Conservation (phyloP, 352 stramenopile genomes). For the Phytophthora pluvialis region DNA sequence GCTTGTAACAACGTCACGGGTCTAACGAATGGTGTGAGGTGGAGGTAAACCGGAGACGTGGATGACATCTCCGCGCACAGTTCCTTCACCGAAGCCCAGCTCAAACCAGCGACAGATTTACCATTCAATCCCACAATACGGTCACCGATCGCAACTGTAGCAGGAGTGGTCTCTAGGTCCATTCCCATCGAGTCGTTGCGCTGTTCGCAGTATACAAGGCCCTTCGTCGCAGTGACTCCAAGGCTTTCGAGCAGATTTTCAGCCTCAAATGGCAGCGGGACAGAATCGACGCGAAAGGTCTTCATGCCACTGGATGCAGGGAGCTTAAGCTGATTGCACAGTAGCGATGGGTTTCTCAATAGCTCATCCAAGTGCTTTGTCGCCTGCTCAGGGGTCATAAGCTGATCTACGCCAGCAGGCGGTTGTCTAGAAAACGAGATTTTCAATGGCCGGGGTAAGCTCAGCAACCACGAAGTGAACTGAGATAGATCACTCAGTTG, state of each 20-base stretch:
- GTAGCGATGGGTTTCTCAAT: slow-evolving; percentile 26
- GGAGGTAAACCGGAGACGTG: slow-evolving; percentile 49
- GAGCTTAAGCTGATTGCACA: slow-evolving; percentile 39
- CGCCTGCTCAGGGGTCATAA: slow-evolving; percentile 14
- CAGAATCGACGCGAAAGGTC: slow-evolving; percentile 38
- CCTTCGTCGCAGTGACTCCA: slow-evolving; percentile 46
- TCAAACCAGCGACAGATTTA: slow-evolving; percentile 46
- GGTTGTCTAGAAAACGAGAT: slow-evolving; percentile 66
- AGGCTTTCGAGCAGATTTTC: slow-evolving; percentile 45
- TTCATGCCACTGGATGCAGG: slow-evolving; percentile 39
- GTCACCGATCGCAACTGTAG: slow-evolving; percentile 52
- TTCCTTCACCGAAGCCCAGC: slow-evolving; percentile 49
- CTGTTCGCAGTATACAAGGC: slow-evolving; percentile 45
- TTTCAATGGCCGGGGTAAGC: slow-evolving; percentile 65
- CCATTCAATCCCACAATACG: slow-evolving; percentile 74
- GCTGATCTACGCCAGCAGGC: not conserved
- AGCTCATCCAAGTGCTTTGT: slow-evolving; percentile 32
- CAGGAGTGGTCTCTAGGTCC: slow-evolving; percentile 3
- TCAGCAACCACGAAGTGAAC: slow-evolving; percentile 79
- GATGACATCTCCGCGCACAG: slow-evolving; percentile 43
- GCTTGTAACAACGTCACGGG: slow-evolving; percentile 45
- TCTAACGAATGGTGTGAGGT: slow-evolving; percentile 45
- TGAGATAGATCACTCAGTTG: slow-evolving; percentile 76
- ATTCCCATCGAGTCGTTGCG: slow-evolving; percentile 4
- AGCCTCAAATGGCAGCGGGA: slow-evolving; percentile 51